phyloP scores from a whole-genome alignment of 2,329 filamentous ascomycete species.

The Pezicula neosporulosa region DNA sequence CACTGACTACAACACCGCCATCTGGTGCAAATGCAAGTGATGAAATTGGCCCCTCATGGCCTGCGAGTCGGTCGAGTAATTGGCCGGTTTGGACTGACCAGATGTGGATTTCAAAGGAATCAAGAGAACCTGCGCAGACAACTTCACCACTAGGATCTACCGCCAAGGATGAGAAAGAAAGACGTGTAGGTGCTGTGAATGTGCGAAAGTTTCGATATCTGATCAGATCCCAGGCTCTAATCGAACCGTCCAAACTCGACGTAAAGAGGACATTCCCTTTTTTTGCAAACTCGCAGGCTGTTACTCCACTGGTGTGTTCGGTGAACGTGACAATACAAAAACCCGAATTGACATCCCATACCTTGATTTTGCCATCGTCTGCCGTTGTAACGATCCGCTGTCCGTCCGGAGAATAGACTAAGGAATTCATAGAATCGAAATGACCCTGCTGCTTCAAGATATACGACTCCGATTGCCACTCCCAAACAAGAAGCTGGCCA shows the following conservation, averaged over 20 bases:
- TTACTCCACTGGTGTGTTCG: constrained; percentile 92
- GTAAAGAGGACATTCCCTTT: constrained; percentile 96
- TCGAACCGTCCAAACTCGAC: constrained; percentile 87
- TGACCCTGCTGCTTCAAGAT: constrained; percentile 98
- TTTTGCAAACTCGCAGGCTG: constrained; percentile 91
- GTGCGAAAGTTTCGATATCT: constrained; percentile 96
- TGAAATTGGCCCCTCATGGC: constrained; percentile 92
- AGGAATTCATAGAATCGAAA: constrained; percentile 90
- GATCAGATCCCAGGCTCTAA: constrained; percentile 94
- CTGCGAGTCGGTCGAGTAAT: constrained; percentile 82
- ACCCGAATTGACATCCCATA: constrained; percentile 94
- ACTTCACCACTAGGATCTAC: constrained; percentile 98
- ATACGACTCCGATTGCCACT: constrained; percentile 99
- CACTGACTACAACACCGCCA: constrained; percentile 78
- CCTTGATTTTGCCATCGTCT: constrained; percentile 97
- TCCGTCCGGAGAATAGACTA: constrained; percentile 91
- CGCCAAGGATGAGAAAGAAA: constrained; percentile 91
- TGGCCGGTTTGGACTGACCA: constrained; percentile 99
- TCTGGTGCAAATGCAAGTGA: constrained; percentile 86
- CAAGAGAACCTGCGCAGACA: constrained; percentile 88
- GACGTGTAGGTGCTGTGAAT: constrained; percentile 86
- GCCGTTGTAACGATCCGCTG: constrained; percentile 90
- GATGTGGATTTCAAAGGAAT: constrained; percentile 96
- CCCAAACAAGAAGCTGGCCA: constrained; percentile 96
- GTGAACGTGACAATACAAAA: constrained; percentile 99